Percentiles rank a stretch among this genome's conserved stretches.
Evolutionary conservation across 345 rosid species (phyloP).

Genomic region (Orychophragmus violaceus): DNA sequence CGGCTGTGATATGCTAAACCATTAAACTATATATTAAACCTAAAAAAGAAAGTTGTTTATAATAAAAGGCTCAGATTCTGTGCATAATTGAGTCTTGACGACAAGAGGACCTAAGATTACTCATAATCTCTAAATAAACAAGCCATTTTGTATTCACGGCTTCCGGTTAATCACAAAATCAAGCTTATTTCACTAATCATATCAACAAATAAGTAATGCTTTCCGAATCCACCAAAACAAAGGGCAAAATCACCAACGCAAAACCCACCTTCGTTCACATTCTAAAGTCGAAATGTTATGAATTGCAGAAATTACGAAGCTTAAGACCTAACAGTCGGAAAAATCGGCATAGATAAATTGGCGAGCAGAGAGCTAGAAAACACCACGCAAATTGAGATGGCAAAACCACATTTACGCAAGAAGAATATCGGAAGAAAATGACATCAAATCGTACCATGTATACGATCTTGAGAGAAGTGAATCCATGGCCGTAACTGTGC

Average conservation of each 20-base stretch:
- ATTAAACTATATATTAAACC: not conserved
- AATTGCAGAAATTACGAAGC: not conserved
- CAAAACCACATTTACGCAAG: not conserved
- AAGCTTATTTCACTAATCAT: not conserved
- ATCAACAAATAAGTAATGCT: not conserved
- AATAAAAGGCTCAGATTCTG: not conserved
- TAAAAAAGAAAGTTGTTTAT: not conserved
- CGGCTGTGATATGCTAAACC: not conserved
- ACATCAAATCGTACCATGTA: not conserved
- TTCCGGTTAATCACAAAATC: not conserved
- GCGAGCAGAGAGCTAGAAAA: not conserved
- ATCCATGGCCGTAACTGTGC: slow-evolving; percentile 9
- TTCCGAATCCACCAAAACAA: not conserved
- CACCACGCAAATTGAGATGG: not conserved
- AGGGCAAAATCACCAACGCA: not conserved
- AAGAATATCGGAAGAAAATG: not conserved
- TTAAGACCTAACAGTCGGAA: not conserved
- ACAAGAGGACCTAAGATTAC: not conserved
- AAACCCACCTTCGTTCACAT: not conserved
- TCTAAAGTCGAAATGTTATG: not conserved
- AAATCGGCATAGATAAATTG: not conserved
- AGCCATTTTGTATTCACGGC: not conserved
- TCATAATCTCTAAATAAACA: not conserved
- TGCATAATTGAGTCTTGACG: not conserved
- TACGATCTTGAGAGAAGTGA: slow-evolving; percentile 2